phyloP scores from a whole-genome alignment of 495 filamentous ascomycete species.

The Trypethelium eluteriae region DNA sequence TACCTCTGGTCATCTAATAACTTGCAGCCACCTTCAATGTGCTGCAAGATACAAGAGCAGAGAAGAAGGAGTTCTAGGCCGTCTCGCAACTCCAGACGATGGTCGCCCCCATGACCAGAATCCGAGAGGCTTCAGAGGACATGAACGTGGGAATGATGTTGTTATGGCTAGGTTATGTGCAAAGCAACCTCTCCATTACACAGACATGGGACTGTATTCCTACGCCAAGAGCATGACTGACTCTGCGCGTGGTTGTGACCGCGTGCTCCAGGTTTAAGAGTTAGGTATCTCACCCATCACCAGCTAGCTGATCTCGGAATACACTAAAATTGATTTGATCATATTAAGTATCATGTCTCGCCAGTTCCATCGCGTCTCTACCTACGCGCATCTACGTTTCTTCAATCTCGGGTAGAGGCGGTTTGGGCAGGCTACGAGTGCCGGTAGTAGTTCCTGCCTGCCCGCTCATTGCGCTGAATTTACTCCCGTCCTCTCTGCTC shows the following conservation, averaged over 20 bases:
- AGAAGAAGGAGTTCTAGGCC: constrained; percentile 45
- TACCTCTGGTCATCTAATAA: constrained; percentile 71
- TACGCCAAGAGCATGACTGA: too few species aligned
- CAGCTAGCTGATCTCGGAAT: too few species aligned
- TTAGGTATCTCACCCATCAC: too few species aligned
- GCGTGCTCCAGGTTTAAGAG: too few species aligned
- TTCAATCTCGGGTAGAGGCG: neutral
- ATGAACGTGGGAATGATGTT: neutral
- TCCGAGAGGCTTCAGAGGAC: constrained; percentile 1
- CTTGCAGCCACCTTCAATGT: constrained; percentile 47
- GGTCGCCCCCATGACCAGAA: neutral
- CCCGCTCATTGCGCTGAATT: too few species aligned
- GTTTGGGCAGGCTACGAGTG: neutral
- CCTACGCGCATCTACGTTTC: neutral
- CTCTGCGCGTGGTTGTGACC: too few species aligned
- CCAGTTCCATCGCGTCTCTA: neutral
- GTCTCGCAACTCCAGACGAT: neutral
- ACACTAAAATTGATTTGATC: neutral
- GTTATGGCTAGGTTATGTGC: too few species aligned
- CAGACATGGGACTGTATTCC: too few species aligned
- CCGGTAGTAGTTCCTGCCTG: too few species aligned
- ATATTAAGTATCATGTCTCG: neutral
- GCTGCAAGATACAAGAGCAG: constrained; percentile 66
- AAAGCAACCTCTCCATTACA: too few species aligned
- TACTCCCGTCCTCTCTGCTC: neutral